Evolutionary conservation across 2,329 filamentous ascomycete genomes (phyloP), one percentile per base, ranked within the genome.

Genomic region (Trichoderma lentiforme): DNA sequence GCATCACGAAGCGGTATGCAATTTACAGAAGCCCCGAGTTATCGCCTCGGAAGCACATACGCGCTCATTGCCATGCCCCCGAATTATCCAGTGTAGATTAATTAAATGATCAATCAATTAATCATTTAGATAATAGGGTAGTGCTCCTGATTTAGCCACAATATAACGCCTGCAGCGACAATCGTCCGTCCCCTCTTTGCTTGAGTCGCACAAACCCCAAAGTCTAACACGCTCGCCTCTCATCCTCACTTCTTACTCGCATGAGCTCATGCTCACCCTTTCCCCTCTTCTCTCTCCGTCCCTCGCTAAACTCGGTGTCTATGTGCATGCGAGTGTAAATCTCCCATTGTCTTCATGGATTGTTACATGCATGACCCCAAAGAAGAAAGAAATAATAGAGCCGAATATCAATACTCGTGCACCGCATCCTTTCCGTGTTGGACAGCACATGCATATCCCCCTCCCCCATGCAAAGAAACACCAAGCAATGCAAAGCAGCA

Each of bases 221-320:
- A 63, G 36, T 63, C 36, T 63, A 63, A 63, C 61, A 63, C 61
- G 61, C 60, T 43, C 61, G 15, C 61, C 28, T 21, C 61, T 47
- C 26, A 21, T 36, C 36, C 60, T 32, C 18, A 21, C 53, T 66
- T 51, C 70, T 71, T 30, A 71, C 70, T 60, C 70, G 62, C 70
- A 71, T 71, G 62, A 71, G 70, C 62, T 47, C 43, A 21, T 47
- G 43, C 43, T 47, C 43, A 47, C 43, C 61, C 36, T 28, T 39
- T 32, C 43, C 14, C 57, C 57, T n/a, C 39, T 4, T 11, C 18
- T 14, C 14, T 6, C 15, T 21, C 18, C 21, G 21, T 21, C 21
- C 21, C 30, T 61, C 30, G 11, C 58, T 34, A n/a, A 34, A 36
- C n/a, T 18, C 11, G 30, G 30, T 14, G 11, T 1, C 34, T 36